Percentiles rank a stretch among this genome's conserved stretches.
These are phyloP conservation scores for Penicillium sp. DNA, from an alignment of 2,329 filamentous ascomycete genomes.

Conservation along the genomic window DNA sequence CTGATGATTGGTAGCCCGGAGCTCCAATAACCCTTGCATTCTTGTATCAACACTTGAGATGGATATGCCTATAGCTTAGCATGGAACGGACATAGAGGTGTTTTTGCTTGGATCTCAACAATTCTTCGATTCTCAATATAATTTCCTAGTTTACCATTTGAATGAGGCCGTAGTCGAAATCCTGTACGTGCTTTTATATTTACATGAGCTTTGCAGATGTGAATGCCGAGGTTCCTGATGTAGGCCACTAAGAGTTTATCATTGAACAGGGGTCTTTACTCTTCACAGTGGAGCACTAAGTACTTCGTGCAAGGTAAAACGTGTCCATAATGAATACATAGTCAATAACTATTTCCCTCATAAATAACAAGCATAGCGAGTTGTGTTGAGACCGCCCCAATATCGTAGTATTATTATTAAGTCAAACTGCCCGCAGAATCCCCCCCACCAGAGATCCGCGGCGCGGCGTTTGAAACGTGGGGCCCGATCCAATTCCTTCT, in stretches of 20 bases:
- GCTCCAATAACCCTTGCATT: conserved; percentile 11
- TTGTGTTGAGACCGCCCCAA: not conserved
- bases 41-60: conserved; percentile 21
- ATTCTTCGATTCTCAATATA: conserved; percentile 14
- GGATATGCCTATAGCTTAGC: conserved; percentile 10
- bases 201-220: not conserved
- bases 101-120: conserved; percentile 24
- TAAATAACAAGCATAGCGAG: not conserved
- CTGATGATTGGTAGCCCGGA: conserved; percentile 6
- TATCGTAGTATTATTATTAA: conserved; percentile 1
- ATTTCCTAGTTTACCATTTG: not conserved
- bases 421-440: not conserved
- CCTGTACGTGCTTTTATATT: not conserved
- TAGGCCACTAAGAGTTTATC: not conserved
- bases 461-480: conserved; percentile 23
- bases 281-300: not conserved
- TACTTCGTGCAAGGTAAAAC: not conserved
- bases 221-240: not conserved
- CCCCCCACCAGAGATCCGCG: conserved; percentile 16
- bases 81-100: conserved; percentile 14
- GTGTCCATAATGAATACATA: not conserved
- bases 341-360: not conserved
- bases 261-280: not conserved
- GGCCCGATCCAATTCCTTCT: conserved; percentile 20
- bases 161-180: not conserved